These are phyloP conservation scores for Metschnikowia rubicola DNA, from an alignment of 805 yeast species.

Conservation along the genomic window DNA sequence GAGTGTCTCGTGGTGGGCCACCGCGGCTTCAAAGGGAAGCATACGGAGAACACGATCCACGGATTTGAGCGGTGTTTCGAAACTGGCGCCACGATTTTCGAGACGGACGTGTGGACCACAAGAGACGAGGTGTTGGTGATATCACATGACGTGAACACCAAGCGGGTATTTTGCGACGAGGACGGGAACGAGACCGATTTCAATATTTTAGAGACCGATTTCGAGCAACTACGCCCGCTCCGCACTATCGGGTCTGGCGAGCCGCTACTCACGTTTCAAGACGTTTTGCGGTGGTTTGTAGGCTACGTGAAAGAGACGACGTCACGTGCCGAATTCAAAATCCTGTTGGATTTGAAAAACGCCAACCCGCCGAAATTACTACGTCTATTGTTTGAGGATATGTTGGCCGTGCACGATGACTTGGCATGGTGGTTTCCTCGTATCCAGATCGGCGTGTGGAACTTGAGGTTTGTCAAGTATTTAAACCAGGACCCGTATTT, in stretches of 20 bases:
- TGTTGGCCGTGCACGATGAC: slow-evolving; percentile 27
- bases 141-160: slow-evolving; percentile 39
- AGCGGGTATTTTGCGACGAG: slow-evolving; percentile 33
- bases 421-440: slow-evolving; percentile 37
- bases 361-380: slow-evolving; percentile 36
- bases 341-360: slow-evolving; percentile 40
- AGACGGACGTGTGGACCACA: slow-evolving; percentile 43
- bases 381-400: slow-evolving; percentile 28
- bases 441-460: slow-evolving; percentile 42
- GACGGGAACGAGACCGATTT: slow-evolving; percentile 35
- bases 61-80: slow-evolving; percentile 37
- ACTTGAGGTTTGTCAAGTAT: slow-evolving; percentile 34
- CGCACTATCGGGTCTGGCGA: slow-evolving; percentile 34
- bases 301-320: slow-evolving; percentile 17
- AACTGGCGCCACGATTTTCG: slow-evolving; percentile 37
- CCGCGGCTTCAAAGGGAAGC: slow-evolving; percentile 40
- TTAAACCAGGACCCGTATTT: slow-evolving; percentile 38
- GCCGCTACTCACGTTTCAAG: slow-evolving; percentile 28
- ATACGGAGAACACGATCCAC: slow-evolving; percentile 37
- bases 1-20: slow-evolving; percentile 35
- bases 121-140: slow-evolving; percentile 36
- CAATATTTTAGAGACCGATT: slow-evolving; percentile 31
- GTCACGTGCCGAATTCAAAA: slow-evolving; percentile 17
- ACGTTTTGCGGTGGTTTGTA: slow-evolving; percentile 33
- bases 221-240: slow-evolving; percentile 20